Percentiles rank a stretch among this genome's conserved stretches.
phyloP scores from a whole-genome alignment of 2,329 filamentous ascomycete species.

The Ophiostoma australiae region DNA sequence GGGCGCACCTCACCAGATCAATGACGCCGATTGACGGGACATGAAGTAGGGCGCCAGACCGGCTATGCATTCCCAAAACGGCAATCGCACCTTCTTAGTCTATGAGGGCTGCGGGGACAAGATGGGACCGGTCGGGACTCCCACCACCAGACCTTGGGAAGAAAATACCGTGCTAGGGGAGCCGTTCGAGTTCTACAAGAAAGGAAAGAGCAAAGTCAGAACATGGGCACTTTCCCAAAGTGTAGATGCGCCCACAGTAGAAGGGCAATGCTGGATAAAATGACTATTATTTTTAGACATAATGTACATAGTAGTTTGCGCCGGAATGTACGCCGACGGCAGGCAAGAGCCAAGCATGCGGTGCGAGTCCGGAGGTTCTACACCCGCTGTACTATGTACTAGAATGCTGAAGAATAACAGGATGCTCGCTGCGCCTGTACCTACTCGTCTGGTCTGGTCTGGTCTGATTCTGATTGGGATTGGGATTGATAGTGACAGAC shows the following conservation, averaged over 20 bases:
- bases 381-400: neutral
- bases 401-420: neutral
- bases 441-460: neutral
- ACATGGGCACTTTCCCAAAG: neutral
- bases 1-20: neutral
- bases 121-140: conserved; percentile 5
- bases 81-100: conserved; percentile 17
- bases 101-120: conserved; percentile 3
- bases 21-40: conserved; percentile 5
- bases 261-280: neutral
- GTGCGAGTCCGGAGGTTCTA: neutral
- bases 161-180: neutral
- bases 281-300: neutral
- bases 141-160: neutral
- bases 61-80: conserved; percentile 25
- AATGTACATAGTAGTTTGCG: neutral
- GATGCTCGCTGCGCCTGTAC: neutral
- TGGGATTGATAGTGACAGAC: neutral
- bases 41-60: conserved; percentile 16
- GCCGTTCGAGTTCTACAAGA: neutral
- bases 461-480: neutral
- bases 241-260: neutral
- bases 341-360: neutral
- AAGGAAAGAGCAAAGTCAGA: neutral
- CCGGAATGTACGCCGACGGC: neutral